Conservation (phyloP, 1,284 basidiomycete genomes). For the Chalciporus sp. region DNA sequence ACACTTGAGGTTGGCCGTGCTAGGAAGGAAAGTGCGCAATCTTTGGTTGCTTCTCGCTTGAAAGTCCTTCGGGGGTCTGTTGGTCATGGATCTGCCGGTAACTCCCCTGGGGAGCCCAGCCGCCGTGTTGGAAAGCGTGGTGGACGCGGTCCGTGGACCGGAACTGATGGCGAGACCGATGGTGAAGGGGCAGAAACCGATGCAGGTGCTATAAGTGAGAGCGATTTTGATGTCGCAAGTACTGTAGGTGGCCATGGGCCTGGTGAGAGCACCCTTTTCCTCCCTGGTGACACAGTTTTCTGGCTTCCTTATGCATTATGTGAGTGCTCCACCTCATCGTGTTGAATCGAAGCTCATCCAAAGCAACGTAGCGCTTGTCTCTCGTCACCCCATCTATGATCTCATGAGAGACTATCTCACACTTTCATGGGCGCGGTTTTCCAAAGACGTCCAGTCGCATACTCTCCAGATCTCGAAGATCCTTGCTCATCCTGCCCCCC, state of each 20-base stretch:
- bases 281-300: conserved; percentile 87
- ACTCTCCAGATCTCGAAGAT: conserved; percentile 85
- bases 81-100: conserved; percentile 26
- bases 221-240: conserved; percentile 78
- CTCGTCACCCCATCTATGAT: conserved; percentile 90
- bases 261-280: conserved; percentile 82
- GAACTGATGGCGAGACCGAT: conserved; percentile 72
- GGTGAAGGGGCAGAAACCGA: conserved; percentile 67
- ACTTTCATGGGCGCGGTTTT: conserved; percentile 90
- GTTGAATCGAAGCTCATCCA: conserved; percentile 8
- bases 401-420: conserved; percentile 92
- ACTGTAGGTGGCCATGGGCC: conserved; percentile 72
- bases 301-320: conserved; percentile 93
- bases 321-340: conserved; percentile 42
- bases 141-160: conserved; percentile 68
- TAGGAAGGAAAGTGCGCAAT: conserved; percentile 78
- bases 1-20: conserved; percentile 76
- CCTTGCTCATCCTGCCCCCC: conserved; percentile 80
- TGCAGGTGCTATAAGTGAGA: conserved; percentile 75
- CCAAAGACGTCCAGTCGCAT: conserved; percentile 88
- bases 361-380: conserved; percentile 68
- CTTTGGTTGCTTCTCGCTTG: conserved; percentile 63
- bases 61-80: conserved; percentile 62
- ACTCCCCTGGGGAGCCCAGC: conserved; percentile 57
- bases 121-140: conserved; percentile 56